Conservation (phyloP, 2,329 filamentous ascomycete species). For the Chaetomium olivaceum region DNA sequence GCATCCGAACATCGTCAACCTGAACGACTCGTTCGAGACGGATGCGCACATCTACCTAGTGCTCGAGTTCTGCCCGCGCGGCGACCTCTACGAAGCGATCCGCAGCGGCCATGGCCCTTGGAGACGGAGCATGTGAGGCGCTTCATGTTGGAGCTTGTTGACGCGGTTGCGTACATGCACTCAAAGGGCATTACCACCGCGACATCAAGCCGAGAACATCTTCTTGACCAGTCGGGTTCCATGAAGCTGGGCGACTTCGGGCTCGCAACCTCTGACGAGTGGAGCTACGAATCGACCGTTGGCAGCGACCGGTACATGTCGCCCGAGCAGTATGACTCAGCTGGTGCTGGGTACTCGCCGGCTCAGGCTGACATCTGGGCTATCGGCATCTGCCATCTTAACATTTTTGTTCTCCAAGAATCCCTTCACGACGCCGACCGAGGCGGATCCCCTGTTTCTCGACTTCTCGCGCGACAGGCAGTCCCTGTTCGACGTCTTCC, state of each 20-base stretch:
- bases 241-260: conserved; percentile 99
- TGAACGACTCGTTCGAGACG: conserved; percentile 89
- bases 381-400: conserved; percentile 92
- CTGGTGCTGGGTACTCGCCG: conserved; percentile 84
- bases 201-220: conserved; percentile 99
- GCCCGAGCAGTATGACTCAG: conserved; percentile 93
- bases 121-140: conserved; percentile 96
- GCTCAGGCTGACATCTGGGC: conserved; percentile 96
- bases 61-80: conserved; percentile 91
- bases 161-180: conserved; percentile 88
- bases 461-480: conserved; percentile 94
- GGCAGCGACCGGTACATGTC: conserved; percentile 99
- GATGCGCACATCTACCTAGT: conserved; percentile 87
- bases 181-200: conserved; percentile 89
- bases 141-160: conserved; percentile 94
- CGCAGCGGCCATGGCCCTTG: conserved; percentile 78
- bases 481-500: conserved; percentile 96
- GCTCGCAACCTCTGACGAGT: conserved; percentile 82
- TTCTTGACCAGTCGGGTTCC: conserved; percentile 83
- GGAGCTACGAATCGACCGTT: conserved; percentile 90
- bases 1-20: conserved; percentile 91
- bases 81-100: conserved; percentile 97
- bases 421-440: conserved; percentile 86
- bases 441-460: conserved; percentile 87
- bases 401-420: conserved; percentile 94